Conservation (phyloP, 208 protist species). For the Wallacemonas collosoma region DNA sequence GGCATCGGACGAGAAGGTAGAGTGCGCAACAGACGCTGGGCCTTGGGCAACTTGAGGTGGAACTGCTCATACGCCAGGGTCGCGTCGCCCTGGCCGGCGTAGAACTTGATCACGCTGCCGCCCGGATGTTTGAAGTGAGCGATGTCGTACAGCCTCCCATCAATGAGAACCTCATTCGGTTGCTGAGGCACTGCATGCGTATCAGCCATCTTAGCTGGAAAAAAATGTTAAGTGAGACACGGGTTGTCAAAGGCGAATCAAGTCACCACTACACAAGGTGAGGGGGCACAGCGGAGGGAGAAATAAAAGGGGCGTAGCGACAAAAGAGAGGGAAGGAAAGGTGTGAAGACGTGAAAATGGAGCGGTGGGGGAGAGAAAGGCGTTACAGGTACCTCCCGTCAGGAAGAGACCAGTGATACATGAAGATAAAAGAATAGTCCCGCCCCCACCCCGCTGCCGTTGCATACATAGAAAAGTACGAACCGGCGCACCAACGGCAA, state of each 20-base stretch:
- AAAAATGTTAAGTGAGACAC: slow-evolving; percentile 16
- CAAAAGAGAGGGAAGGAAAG: no score
- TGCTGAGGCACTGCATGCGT: slow-evolving; percentile 29
- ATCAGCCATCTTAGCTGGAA: slow-evolving; percentile 9
- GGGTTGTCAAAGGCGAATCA: background rate
- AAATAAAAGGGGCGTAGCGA: no score
- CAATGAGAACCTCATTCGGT: slow-evolving; percentile 61
- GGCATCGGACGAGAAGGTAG: slow-evolving; percentile 56
- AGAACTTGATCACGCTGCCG: slow-evolving; percentile 67
- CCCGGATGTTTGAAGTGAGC: slow-evolving; percentile 65
- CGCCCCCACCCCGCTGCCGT: no score
- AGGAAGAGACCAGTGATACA: no score
- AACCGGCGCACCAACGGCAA: no score
- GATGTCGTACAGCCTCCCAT: slow-evolving; percentile 71
- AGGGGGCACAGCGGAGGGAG: no score
- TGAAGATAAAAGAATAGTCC: no score
- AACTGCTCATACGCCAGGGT: slow-evolving; percentile 69
- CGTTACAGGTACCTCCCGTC: no score
- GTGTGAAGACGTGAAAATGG: no score
- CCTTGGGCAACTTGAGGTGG: slow-evolving; percentile 59
- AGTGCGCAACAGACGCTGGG: slow-evolving; percentile 41
- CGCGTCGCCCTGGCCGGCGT: slow-evolving; percentile 57
- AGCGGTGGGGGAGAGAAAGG: no score
- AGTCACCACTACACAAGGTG: slow-evolving; percentile 1
- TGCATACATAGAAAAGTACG: no score